A percentile compares a stretch with the other conserved stretches of the same genome.
Conservation (phyloP, 2,329 filamentous ascomycete genomes). For the Xylariaceae sp. region DNA sequence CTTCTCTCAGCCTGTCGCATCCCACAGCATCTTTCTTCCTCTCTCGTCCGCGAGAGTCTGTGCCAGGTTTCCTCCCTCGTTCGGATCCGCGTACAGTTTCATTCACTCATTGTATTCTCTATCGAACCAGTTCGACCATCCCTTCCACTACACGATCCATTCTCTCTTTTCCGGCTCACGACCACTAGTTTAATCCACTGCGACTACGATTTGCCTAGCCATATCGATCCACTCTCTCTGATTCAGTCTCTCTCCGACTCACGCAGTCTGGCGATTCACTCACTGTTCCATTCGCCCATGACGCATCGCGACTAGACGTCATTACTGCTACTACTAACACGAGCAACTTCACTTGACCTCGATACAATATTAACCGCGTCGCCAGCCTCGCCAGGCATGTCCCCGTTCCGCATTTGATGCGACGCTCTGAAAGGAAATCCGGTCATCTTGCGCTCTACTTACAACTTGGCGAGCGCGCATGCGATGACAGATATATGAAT, state of each 20-base stretch:
- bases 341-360: constrained; percentile 3
- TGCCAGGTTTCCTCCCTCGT: constrained; percentile 14
- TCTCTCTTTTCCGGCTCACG: constrained; percentile 20
- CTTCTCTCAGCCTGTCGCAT: constrained; percentile 13
- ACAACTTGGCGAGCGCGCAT: not conserved
- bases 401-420: not conserved
- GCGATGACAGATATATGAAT: constrained; percentile 3
- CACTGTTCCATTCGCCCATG: constrained; percentile 18
- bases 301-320: constrained; percentile 21
- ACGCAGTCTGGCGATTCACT: not conserved
- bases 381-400: not conserved
- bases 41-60: constrained; percentile 14
- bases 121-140: constrained; percentile 20
- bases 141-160: constrained; percentile 20
- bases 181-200: constrained; percentile 9
- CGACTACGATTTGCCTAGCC: constrained; percentile 8
- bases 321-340: constrained; percentile 11
- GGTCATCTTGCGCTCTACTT: constrained; percentile 1
- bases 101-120: constrained; percentile 27
- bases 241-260: not conserved
- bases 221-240: constrained; percentile 9
- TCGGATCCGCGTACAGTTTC: constrained; percentile 18
- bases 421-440: not conserved
- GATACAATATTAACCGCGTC: not conserved
- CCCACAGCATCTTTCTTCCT: not conserved